Percentiles rank a stretch among this genome's conserved stretches.
These are phyloP conservation scores for Gynostemma pentaphyllum DNA, from an alignment of 306 rosid species.

Conservation along the genomic window DNA sequence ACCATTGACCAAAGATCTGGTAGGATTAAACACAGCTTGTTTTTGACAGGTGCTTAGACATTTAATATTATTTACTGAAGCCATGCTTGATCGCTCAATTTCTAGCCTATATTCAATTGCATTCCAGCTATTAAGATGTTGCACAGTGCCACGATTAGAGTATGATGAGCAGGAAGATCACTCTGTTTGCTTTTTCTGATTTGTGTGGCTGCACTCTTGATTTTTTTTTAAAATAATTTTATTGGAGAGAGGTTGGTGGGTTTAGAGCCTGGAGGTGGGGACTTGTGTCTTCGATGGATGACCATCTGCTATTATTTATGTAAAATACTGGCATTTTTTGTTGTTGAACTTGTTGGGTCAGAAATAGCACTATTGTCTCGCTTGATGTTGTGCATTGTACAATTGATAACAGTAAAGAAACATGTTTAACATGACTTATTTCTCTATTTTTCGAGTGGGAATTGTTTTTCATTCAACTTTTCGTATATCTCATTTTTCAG, in stretches of 20 bases:
- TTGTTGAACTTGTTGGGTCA: background rate
- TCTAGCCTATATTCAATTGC: background rate
- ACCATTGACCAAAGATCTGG: background rate
- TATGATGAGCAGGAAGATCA: background rate
- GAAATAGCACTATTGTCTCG: background rate
- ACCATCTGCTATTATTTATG: background rate
- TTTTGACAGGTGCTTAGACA: background rate
- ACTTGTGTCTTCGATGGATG: background rate
- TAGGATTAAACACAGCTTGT: background rate
- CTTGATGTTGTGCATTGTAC: background rate
- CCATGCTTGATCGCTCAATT: background rate
- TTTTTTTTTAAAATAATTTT: background rate
- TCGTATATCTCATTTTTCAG: slow-evolving; percentile 32
- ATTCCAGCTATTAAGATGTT: background rate
- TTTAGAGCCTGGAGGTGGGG: background rate
- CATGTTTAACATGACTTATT: background rate
- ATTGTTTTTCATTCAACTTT: background rate
- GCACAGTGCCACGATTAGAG: background rate
- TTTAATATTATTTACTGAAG: background rate
- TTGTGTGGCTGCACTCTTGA: background rate
- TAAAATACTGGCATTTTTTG: background rate
- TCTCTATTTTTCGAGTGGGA: slow-evolving; percentile 1
- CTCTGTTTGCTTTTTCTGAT: background rate
- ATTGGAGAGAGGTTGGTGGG: background rate
- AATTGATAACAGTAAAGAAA: background rate